Percentiles rank a stretch among this genome's conserved stretches.
These are phyloP conservation scores for Globisporangium nagaii DNA, from an alignment of 352 stramenopile genomes.

Conservation along the genomic window DNA sequence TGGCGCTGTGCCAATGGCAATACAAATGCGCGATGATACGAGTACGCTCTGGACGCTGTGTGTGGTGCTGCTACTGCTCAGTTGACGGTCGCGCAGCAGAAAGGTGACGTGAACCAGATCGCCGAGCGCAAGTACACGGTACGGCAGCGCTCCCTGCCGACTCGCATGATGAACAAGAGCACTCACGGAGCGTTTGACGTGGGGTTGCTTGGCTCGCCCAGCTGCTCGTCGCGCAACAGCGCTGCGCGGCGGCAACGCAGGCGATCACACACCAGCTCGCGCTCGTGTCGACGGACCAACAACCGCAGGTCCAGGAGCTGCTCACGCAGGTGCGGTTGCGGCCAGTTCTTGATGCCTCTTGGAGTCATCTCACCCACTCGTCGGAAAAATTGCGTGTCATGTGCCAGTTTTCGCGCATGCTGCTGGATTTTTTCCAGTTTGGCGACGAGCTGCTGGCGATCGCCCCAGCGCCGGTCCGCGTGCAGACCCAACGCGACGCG, in stretches of 20 bases:
- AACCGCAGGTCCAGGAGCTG: constrained; percentile 19
- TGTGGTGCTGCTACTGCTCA: constrained; percentile 11
- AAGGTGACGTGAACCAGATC: constrained; percentile 52
- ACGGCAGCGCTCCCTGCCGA: neutral
- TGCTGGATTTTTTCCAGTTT: constrained; percentile 7
- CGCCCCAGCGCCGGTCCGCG: neutral
- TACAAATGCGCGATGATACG: too few relatives aligned
- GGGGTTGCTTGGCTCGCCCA: neutral
- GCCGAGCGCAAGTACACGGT: constrained; percentile 52
- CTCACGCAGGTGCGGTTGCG: constrained; percentile 15
- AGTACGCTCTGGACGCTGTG: too few relatives aligned
- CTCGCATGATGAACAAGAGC: too few relatives aligned
- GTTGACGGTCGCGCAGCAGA: constrained; percentile 47
- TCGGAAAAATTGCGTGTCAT: neutral
- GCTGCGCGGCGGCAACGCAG: constrained; percentile 1
- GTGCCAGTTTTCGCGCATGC: constrained; percentile 9
- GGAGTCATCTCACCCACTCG: constrained; percentile 2
- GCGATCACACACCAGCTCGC: constrained; percentile 18
- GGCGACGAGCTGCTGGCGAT: constrained; percentile 5
- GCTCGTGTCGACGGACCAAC: constrained; percentile 18
- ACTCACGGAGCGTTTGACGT: neutral
- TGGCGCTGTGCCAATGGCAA: too few relatives aligned
- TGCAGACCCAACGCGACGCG: neutral
- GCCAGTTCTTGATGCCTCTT: neutral
- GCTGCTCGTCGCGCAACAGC: constrained; percentile 8